Base-by-base conservation (phyloP, 768 basidiomycete species). In the Cyathus striatus region DNA sequence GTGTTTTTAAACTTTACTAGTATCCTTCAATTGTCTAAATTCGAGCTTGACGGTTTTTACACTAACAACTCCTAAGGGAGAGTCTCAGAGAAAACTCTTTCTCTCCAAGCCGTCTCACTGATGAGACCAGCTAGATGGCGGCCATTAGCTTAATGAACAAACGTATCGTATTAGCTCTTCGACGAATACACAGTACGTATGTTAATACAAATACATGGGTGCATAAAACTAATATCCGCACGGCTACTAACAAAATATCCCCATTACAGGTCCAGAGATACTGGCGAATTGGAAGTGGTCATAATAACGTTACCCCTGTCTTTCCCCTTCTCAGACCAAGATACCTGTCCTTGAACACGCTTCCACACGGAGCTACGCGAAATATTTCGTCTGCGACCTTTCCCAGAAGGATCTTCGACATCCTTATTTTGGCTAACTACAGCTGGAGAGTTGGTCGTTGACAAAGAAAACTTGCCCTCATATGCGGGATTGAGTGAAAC, bases 391-490 rank as follows among this genome's bases (percentile, higher is more conserved):
- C 35, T 17, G n/a, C 48, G 23, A 5, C 23, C 40, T 23, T 39
- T 6, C 14, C 44, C 48, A 33, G 40, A 30, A 9, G 48, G 48
- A 16, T 49, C 48, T 16, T 33, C 33, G 5, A 45, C 40, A n/a
- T 34, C 26, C 16, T 16, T 21, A 6, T 21, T 30, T 23, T 38
- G 35, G 20, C 16, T 18, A 7, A 47, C 37, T 16, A 12, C 23
- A 10, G 48, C 40, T 9, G 33, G 30, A 10, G 43, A 30, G 13
- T 41, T 41, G 26, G 42, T 40, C 7, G 58, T 49, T 10, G 38
- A 13, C 5, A 59, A 45, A 16, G 38, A 18, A 45, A 73, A 66
- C 18, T 33, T 40, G 36, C 73, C 75, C 46, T 74, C 68, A 47
- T 55, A 75, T 14, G 67, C 54, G 5, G 53, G 45, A 39, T 65